Conservation (phyloP, 306 rosid species). For the Sicyos edulis region DNA sequence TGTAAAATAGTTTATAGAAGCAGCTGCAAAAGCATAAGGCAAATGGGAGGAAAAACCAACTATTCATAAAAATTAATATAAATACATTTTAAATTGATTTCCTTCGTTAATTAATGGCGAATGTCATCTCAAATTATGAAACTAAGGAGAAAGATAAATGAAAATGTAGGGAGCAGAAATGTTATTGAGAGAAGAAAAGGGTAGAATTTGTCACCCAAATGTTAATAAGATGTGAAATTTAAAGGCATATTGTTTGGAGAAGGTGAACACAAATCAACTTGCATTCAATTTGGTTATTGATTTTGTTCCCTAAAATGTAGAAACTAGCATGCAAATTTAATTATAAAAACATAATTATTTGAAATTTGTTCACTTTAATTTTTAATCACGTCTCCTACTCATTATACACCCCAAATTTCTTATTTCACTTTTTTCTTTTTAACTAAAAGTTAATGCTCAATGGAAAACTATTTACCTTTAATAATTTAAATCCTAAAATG, state of each 20-base stretch:
- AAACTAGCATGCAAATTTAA: slow-evolving; percentile 15
- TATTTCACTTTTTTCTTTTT: not conserved
- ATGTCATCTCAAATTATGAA: too few species aligned
- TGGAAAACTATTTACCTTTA: not conserved
- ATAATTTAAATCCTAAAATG: too few species aligned
- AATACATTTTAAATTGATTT: too few species aligned
- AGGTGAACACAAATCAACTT: not conserved
- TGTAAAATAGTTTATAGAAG: too few species aligned
- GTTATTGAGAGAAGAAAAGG: not conserved
- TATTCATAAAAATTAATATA: too few species aligned
- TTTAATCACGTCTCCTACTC: not conserved
- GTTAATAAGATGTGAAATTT: not conserved
- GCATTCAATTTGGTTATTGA: slow-evolving; percentile 19
- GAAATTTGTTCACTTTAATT: slow-evolving; percentile 6
- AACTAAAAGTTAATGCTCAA: not conserved
- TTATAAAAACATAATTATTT: slow-evolving; percentile 17
- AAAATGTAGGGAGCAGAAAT: slow-evolving; percentile 4
- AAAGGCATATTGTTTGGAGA: not conserved
- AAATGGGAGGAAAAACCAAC: too few species aligned
- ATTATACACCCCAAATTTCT: not conserved
- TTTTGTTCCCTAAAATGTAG: slow-evolving; percentile 23
- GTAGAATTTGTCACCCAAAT: slow-evolving; percentile 8
- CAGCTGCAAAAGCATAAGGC: too few species aligned
- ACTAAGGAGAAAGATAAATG: not conserved
- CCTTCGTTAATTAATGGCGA: too few species aligned